Percentiles rank a stretch among this genome's conserved stretches.
These are phyloP conservation scores for Zygosaccharomyces pseudobailii DNA, from an alignment of 1,139 yeast genomes.

Conservation along the genomic window DNA sequence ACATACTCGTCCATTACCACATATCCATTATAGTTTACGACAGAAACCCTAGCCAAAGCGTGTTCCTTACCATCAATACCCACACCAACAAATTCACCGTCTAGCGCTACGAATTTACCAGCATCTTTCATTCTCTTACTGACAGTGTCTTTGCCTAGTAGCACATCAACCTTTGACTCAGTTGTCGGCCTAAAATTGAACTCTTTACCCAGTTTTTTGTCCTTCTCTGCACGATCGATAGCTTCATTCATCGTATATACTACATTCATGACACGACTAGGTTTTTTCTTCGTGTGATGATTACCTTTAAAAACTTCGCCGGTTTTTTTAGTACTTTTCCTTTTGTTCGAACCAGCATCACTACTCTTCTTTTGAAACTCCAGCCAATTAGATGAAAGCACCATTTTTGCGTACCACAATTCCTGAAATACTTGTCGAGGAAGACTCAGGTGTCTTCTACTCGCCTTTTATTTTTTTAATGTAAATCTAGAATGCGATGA, in stretches of 20 bases:
- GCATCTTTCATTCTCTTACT: slow-evolving; percentile 35
- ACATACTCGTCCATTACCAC: slow-evolving; percentile 70
- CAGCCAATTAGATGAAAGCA: slow-evolving; percentile 33
- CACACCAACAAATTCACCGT: slow-evolving; percentile 92
- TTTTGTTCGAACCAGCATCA: background rate
- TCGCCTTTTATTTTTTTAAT: too few species aligned
- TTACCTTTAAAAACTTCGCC: slow-evolving; percentile 5
- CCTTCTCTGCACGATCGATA: slow-evolving; percentile 21
- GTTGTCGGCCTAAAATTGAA: slow-evolving; percentile 20
- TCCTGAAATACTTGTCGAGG: too few species aligned
- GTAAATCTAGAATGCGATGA: background rate
- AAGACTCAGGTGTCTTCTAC: too few species aligned
- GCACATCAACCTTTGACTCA: background rate
- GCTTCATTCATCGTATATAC: slow-evolving; percentile 31
- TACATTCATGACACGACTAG: slow-evolving; percentile 30
- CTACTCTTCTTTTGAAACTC: slow-evolving; percentile 17
- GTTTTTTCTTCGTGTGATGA: slow-evolving; percentile 6
- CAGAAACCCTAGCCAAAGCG: slow-evolving; percentile 78
- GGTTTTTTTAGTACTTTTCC: background rate
- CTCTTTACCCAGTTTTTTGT: slow-evolving; percentile 23
- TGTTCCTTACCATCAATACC: slow-evolving; percentile 68
- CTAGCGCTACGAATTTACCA: slow-evolving; percentile 77
- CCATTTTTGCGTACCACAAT: slow-evolving; percentile 18
- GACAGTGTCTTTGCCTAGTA: slow-evolving; percentile 3
- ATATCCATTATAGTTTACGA: slow-evolving; percentile 78